Percentiles rank a stretch among this genome's conserved stretches.
These are phyloP conservation scores for Aspergillus hancockii DNA, from an alignment of 495 filamentous ascomycete species.

Conservation along the genomic window DNA sequence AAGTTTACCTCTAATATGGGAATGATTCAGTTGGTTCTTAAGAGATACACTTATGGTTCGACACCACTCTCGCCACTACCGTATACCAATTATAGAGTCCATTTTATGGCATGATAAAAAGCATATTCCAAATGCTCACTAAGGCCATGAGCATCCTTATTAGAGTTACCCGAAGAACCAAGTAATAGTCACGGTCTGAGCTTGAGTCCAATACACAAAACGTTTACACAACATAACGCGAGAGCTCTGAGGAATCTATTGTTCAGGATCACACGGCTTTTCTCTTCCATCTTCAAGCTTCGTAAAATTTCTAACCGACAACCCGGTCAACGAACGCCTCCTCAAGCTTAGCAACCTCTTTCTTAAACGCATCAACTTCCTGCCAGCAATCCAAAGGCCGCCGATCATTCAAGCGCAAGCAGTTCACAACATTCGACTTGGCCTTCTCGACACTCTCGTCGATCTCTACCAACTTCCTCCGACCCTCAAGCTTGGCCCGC, in stretches of 20 bases:
- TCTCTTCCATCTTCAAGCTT: conserved; percentile 1
- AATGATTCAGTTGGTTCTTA: too few relatives aligned
- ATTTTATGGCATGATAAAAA: too few relatives aligned
- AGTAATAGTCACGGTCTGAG: not conserved
- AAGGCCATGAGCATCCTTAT: not conserved
- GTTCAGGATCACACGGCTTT: not conserved
- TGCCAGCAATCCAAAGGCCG: conserved; percentile 93
- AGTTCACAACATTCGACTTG: conserved; percentile 74
- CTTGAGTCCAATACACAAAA: not conserved
- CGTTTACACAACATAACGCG: conserved; percentile 3
- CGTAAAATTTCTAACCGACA: conserved; percentile 48
- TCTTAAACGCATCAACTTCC: conserved; percentile 89
- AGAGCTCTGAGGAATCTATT: conserved; percentile 6
- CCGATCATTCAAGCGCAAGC: conserved; percentile 81
- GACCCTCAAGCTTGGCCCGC: conserved; percentile 68
- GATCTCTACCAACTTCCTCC: conserved; percentile 67
- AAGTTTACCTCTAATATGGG: not conserved
- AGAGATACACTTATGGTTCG: too few relatives aligned
- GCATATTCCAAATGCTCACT: not conserved
- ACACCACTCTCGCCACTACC: too few relatives aligned
- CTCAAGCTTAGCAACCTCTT: conserved; percentile 82
- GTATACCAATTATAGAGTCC: too few relatives aligned
- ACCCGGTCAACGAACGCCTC: conserved; percentile 84
- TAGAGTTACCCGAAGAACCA: not conserved
- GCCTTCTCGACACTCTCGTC: conserved; percentile 72